These are phyloP conservation scores for Musa troglodytarum DNA, from an alignment of 176 grass and related monocot species.

Conservation along the genomic window DNA sequence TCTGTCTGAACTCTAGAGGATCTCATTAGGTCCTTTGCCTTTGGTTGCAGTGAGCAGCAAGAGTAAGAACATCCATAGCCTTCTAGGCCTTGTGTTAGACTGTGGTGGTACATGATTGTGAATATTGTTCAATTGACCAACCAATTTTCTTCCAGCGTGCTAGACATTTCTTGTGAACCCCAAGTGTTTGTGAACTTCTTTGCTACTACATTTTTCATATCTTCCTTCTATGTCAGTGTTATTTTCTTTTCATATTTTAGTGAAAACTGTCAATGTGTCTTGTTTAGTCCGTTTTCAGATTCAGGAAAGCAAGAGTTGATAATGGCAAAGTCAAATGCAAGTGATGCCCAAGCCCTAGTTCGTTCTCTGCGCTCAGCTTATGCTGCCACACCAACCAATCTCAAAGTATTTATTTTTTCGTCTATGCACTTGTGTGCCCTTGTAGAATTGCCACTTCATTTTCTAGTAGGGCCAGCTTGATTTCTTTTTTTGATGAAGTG, in stretches of 20 bases:
- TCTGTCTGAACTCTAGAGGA: no score
- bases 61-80: no score
- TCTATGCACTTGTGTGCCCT: neutral
- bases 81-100: no score
- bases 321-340: slow-evolving; percentile 45
- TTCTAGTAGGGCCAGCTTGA: neutral
- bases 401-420: slow-evolving; percentile 38
- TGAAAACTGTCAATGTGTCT: neutral
- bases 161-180: neutral
- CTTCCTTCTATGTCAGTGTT: neutral
- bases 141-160: neutral
- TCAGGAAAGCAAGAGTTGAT: neutral
- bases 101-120: neutral
- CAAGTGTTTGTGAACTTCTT: neutral
- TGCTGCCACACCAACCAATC: slow-evolving; percentile 59
- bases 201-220: neutral
- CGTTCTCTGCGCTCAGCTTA: slow-evolving; percentile 74
- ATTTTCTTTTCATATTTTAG: neutral
- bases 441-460: neutral
- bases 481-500: neutral
- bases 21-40: no score
- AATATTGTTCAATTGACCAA: neutral
- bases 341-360: slow-evolving; percentile 58
- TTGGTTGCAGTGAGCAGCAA: no score
- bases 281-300: neutral